These are phyloP conservation scores for Truncatella angustata DNA, from an alignment of 2,329 filamentous ascomycete species.

Conservation along the genomic window DNA sequence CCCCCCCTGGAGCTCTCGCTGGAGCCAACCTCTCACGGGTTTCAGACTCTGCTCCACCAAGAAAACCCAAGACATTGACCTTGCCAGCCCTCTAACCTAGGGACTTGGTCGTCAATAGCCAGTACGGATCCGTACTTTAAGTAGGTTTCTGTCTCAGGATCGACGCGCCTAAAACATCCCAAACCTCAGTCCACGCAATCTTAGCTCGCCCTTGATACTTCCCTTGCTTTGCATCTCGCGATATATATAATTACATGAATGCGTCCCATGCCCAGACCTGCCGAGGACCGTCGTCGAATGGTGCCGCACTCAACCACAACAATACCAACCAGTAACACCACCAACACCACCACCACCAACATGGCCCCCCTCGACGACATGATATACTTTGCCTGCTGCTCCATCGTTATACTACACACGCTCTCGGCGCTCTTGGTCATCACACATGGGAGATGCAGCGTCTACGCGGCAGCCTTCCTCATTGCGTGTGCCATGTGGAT, in stretches of 20 bases:
- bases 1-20: not conserved
- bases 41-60: not conserved
- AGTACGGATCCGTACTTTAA: too few species aligned
- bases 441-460: conserved; percentile 13
- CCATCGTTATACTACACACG: conserved; percentile 18
- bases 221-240: not conserved
- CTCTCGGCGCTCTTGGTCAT: conserved; percentile 17
- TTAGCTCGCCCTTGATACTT: not conserved
- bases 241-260: not conserved
- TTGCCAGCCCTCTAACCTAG: not conserved
- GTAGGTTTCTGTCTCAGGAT: conserved; percentile 1
- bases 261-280: not conserved
- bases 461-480: conserved; percentile 18
- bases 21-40: not conserved
- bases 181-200: conserved; percentile 6
- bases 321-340: not conserved
- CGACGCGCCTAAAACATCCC: conserved; percentile 2
- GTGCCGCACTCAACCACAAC: not conserved
- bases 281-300: not conserved
- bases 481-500: conserved; percentile 21
- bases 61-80: not conserved
- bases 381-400: conserved; percentile 20
- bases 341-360: not conserved
- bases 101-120: not conserved
- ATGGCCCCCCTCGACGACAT: conserved; percentile 18